Percentiles rank a stretch among this genome's conserved stretches.
Conservation (phyloP, 1,284 basidiomycete genomes). For the Meripilus lineatus region DNA sequence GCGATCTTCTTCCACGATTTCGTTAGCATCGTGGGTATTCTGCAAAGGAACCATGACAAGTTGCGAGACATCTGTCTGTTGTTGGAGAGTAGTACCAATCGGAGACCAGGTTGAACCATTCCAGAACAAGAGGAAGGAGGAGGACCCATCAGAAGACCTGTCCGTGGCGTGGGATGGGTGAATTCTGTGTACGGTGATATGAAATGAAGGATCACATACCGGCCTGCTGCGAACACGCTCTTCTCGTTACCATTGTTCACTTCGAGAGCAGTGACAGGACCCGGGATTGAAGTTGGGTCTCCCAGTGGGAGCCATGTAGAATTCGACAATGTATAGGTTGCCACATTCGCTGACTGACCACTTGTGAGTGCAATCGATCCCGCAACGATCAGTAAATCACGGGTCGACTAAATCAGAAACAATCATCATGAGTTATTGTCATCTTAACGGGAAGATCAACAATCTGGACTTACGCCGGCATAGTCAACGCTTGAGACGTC, state of each 20-base stretch:
- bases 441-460: slow-evolving; percentile 1
- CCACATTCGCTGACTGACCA: slow-evolving; percentile 37
- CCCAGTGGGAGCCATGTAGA: slow-evolving; percentile 81
- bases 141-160: slow-evolving; percentile 51
- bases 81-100: slow-evolving; percentile 41
- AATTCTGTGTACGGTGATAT: not conserved
- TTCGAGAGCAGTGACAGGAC: slow-evolving; percentile 85
- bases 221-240: slow-evolving; percentile 89
- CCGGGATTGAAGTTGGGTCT: slow-evolving; percentile 62
- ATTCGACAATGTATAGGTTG: slow-evolving; percentile 69
- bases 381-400: slow-evolving; percentile 62
- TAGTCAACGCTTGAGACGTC: slow-evolving; percentile 78
- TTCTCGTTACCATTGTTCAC: slow-evolving; percentile 78
- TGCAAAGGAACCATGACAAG: slow-evolving; percentile 88
- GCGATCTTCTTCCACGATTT: slow-evolving; percentile 78
- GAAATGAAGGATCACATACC: slow-evolving; percentile 37
- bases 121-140: slow-evolving; percentile 79
- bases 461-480: slow-evolving; percentile 60
- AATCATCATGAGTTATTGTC: slow-evolving; percentile 3
- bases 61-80: slow-evolving; percentile 68
- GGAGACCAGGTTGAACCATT: slow-evolving; percentile 72
- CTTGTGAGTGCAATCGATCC: slow-evolving; percentile 68
- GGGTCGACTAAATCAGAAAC: slow-evolving; percentile 47
- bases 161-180: slow-evolving; percentile 6
- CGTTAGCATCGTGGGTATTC: slow-evolving; percentile 63